Base-by-base conservation (phyloP, 1,284 basidiomycete species). In the Macrocystidia cucumis region DNA sequence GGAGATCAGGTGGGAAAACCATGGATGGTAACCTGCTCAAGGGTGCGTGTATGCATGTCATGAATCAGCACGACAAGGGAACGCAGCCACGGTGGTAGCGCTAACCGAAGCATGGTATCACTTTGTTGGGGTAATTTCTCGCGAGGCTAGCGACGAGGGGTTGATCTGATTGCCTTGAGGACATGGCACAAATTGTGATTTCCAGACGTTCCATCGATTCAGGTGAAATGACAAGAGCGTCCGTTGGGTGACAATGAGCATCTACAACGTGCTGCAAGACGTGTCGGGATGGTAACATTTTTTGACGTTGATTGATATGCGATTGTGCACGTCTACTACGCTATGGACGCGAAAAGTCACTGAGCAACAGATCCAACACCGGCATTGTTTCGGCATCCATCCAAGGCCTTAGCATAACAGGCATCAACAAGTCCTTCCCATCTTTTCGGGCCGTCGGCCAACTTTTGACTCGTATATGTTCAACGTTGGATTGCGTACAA, bases 181-280 rank as follows among this genome's bases (percentile, higher is more conserved):
- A 71, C 86, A 89, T 88, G 14, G 83, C 78, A 46, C 82, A 86
- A 19, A 88, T 63, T 2, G 67, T 76, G 37, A 83, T 76, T 4
- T 62, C 54, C 11, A 86, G 63, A 12, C 54, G 48, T 9, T 70
- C 58, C 59, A 78, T 71, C 5, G 62, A 59, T 30, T 64, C 57
- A 11, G 55, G 40, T 12, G 64, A 55, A 30, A 74, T 65, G 11
- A 42, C 44, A 2, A 58, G 56, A 8, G 75, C 71, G 51, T 84
- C 82, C 9, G 84, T 88, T 7, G 86, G 84, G 59, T 90, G 86
- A 55, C 82, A 88, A 46, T 90, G 86, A 2, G 75, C 82, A 51
- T 90, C 85, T 40, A 79, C 65, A 40, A 89, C 54, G 48, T 85
- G 82, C 14, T 54, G 58, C 22, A 85, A 60, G 29, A 87, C 65